phyloP scores from a whole-genome alignment of 2,329 filamentous ascomycete species.

The Diaporthe ampelina region DNA sequence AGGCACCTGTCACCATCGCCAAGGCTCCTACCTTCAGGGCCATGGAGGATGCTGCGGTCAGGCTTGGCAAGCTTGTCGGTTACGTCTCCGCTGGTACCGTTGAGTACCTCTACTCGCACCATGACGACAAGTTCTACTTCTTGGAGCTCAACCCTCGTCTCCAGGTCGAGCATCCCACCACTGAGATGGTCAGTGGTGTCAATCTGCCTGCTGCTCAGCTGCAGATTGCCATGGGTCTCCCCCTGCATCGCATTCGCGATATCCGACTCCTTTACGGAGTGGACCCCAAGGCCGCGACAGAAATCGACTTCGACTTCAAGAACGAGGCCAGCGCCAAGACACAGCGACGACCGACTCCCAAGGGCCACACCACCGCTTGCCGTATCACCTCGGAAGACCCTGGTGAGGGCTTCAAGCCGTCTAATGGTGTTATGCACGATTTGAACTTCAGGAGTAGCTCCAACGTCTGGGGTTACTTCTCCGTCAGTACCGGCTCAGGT shows the following conservation, averaged over 20 bases:
- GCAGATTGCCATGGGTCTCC: constrained; percentile 98
- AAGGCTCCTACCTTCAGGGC: constrained; percentile 89
- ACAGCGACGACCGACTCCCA: constrained; percentile 91
- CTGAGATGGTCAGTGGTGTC: constrained; percentile 98
- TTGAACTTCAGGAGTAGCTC: constrained; percentile 99
- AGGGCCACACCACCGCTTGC: constrained; percentile 97
- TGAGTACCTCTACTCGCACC: constrained; percentile 98
- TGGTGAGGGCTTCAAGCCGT: constrained; percentile 99
- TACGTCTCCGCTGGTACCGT: constrained; percentile 99
- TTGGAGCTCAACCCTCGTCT: constrained; percentile 98
- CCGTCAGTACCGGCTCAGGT: constrained; percentile 93
- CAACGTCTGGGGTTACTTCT: constrained; percentile 99
- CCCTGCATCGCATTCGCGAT: constrained; percentile 93
- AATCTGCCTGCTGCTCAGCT: constrained; percentile 97
- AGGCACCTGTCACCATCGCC: constrained; percentile 97
- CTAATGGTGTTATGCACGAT: constrained; percentile 98
- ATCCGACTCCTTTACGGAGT: constrained; percentile 97
- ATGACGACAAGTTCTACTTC: constrained; percentile 99
- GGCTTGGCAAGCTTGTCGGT: constrained; percentile 92
- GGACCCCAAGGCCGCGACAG: constrained; percentile 86
- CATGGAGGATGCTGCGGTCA: constrained; percentile 97
- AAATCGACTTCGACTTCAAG: constrained; percentile 98
- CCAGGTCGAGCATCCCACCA: constrained; percentile 99
- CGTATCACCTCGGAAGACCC: constrained; percentile 99
- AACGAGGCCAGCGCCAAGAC: constrained; percentile 84